Evolutionary conservation across 2,329 filamentous ascomycete genomes (phyloP), one percentile per base, ranked within the genome.

Genomic region (Trichoderma aggressivum): DNA sequence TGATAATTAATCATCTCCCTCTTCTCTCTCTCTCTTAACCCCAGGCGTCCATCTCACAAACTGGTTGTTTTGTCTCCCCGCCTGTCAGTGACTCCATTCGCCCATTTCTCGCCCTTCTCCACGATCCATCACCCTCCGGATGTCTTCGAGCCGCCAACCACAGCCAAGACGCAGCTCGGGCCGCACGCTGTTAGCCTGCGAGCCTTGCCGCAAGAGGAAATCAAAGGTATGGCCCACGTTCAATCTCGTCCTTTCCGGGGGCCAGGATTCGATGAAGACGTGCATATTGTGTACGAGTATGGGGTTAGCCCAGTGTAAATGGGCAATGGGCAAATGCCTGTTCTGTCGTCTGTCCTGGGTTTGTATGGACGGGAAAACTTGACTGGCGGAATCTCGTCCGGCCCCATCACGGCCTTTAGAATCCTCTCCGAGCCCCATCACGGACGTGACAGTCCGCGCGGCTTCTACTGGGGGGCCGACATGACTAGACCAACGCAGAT

Each of bases 121-220:
- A 56, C 55, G 55, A 34, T 60, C 26, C 24, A 50, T 2, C 1
- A 0, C 16, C 39, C 26, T 28, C 69, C 69, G 69, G 61, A 71
- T 71, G 69, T 71, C 69, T 71, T 71, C 69, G 36, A 71, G 69
- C 69, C 69, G 69, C 69, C 69, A 71, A 66, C 69, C 69, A 64
- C 69, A 71, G 61, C 36, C 60, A 24, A 50, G 69, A 60, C 61
- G 68, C 30, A 34, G 21, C 47, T 59, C 68, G 21, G 60, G 68
- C 50, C 69, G 69, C 61, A 71, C 69, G 61, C 60, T 28, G 39
- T 60, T 71, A 43, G 69, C 69, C 53, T 71, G 69, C 28, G 61
- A 71, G 39, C 69, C 69, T 59, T 71, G 69, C 69, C 69, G 69
- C 61, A 71, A 71, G 69, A 65, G 69, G 69, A 71, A 71, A 71